Evolutionary conservation across 331 rosid species (phyloP).

Genomic region (Spiraea crenata): DNA sequence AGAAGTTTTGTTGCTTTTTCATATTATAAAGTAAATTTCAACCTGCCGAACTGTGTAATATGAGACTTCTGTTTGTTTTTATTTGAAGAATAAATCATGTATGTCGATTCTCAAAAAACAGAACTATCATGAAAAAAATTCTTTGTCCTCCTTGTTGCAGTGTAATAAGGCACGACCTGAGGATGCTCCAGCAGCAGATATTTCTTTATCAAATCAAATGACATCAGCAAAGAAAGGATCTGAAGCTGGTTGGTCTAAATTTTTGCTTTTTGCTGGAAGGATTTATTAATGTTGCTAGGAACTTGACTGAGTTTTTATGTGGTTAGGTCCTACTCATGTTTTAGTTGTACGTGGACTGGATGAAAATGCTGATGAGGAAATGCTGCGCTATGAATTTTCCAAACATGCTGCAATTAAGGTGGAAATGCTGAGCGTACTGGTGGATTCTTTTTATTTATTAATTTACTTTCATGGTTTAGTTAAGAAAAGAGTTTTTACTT

Average conservation of each 20-base stretch:
- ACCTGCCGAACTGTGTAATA: neutral
- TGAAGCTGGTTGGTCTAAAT: conserved; percentile 71
- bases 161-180: conserved; percentile 93
- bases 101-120: neutral
- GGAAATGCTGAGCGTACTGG: conserved; percentile 4
- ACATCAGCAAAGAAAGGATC: conserved; percentile 70
- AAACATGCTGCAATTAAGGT: conserved; percentile 98
- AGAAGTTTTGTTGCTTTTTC: neutral
- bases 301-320: conserved; percentile 16
- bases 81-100: neutral
- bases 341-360: conserved; percentile 99
- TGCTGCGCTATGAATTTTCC: conserved; percentile 97
- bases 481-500: neutral
- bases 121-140: neutral
- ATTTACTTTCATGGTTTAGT: neutral
- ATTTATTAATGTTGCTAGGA: conserved; percentile 1
- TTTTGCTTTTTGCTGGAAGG: conserved; percentile 9
- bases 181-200: conserved; percentile 94
- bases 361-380: conserved; percentile 98
- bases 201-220: conserved; percentile 62
- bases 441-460: neutral
- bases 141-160: conserved; percentile 34
- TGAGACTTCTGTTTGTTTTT: neutral
- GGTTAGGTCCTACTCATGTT: conserved; percentile 96
- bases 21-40: neutral